Base-by-base conservation (phyloP, 768 basidiomycete species). In the Rhizopogon vinicolor region DNA sequence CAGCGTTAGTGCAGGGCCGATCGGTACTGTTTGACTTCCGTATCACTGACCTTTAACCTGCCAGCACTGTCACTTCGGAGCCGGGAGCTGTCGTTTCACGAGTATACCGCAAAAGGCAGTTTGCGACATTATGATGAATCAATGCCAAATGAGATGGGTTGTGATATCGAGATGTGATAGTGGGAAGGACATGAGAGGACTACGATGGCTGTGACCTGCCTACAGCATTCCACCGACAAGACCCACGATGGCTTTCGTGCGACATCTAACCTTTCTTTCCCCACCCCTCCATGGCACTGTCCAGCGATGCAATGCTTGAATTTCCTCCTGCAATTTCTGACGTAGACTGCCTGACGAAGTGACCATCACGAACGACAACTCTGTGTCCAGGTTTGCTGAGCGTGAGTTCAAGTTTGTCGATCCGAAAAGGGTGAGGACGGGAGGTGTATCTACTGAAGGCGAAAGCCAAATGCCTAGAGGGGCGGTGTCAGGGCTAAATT, bases 351-450 rank as follows among this genome's bases (percentile, higher is more conserved):
- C 67, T 3, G 85, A 85, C 19, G 86, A 83, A 10, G 91, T 81
- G 46, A 87, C 66, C 79, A 97, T 83, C 45, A 95, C 65, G 68
- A 97, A 91, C 0, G 93, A 95, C 33, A 97, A 77, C 63, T 97
- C 95, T 8, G 91, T 92, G 68, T 97, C 95, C 40, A 98, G 83
- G 60, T 91, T 83, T 1, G 92, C 82, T 1, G 93, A 95, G 4
- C 95, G 87, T 3, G 93, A 89, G 65, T 95, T 95, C 49, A 98
- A 81, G 68, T 98, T 98, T 3, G 94, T 96, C 0, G 93, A 96
- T 9, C 95, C 95, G 68, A 98, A 91, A 48, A 98, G 80, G 0
- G 94, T 94, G 35, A 93, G 68, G 51, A 82, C 64, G 1, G 88
- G 95, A 31, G 70, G 71, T 5, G 76, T 71, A 25, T 70, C 69